These are phyloP conservation scores for Agrocybe pediades DNA, from an alignment of 768 basidiomycete species.

Conservation along the genomic window DNA sequence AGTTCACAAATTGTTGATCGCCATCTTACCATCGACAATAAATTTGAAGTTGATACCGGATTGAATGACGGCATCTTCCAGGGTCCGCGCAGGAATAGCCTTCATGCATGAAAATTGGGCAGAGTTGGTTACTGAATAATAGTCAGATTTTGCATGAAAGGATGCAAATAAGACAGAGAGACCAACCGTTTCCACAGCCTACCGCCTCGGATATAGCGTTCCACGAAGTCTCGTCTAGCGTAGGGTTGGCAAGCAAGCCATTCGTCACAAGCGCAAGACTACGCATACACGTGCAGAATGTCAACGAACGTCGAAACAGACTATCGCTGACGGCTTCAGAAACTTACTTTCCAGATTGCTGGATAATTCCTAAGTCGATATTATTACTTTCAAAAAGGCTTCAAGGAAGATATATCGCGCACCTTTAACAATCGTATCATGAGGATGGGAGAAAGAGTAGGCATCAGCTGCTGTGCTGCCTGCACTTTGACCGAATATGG, in stretches of 20 bases:
- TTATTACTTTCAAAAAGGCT: not conserved
- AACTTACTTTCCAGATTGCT: constrained; percentile 37
- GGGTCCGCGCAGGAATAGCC: constrained; percentile 25
- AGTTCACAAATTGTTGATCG: not conserved
- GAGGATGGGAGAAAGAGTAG: constrained; percentile 34
- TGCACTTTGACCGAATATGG: constrained; percentile 39
- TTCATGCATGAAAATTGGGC: constrained; percentile 40
- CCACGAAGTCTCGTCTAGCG: constrained; percentile 28
- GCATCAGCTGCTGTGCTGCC: constrained; percentile 34
- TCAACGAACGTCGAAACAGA: not conserved
- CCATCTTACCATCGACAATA: constrained; percentile 32
- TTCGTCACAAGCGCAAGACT: constrained; percentile 15
- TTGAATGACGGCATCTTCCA: constrained; percentile 34
- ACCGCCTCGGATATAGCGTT: constrained; percentile 29
- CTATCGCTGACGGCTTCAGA: not conserved
- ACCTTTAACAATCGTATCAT: constrained; percentile 32
- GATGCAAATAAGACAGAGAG: not conserved
- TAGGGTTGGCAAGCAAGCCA: constrained; percentile 8
- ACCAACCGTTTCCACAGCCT: constrained; percentile 34
- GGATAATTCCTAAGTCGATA: constrained; percentile 28
- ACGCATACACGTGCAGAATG: not conserved
- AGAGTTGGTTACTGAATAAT: constrained; percentile 17
- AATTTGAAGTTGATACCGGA: constrained; percentile 28
- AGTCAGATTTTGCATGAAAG: not conserved
- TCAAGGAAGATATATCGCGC: constrained; percentile 9